A percentile compares a stretch with the other conserved stretches of the same genome.
Conservation (phyloP, 1,139 yeast species). For the Debaryomyces subglobosus region DNA sequence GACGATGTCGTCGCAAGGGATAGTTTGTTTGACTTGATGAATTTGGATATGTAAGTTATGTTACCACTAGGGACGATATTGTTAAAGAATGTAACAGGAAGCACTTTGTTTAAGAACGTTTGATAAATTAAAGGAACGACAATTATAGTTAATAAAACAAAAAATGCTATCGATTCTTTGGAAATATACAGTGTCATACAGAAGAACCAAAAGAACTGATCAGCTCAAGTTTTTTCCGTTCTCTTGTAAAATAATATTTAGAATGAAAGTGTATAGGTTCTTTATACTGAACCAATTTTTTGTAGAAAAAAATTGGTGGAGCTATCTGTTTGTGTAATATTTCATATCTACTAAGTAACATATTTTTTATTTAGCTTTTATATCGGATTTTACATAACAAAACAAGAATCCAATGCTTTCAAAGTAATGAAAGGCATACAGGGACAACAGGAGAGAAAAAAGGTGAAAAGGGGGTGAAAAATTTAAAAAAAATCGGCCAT, state of each 20-base stretch:
- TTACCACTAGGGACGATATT: slow-evolving; percentile 3
- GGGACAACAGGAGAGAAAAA: neutral
- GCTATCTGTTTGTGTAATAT: neutral
- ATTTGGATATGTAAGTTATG: neutral
- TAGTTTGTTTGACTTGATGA: slow-evolving; percentile 7
- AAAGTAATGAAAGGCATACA: neutral
- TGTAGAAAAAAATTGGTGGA: neutral
- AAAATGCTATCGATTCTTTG: slow-evolving; percentile 5
- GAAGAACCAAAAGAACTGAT: slow-evolving; percentile 2
- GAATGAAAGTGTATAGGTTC: neutral
- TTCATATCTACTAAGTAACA: neutral
- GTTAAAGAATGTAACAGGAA: slow-evolving; percentile 4
- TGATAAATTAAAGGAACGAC: slow-evolving; percentile 3
- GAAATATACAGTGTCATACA: slow-evolving; percentile 2
- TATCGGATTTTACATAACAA: neutral
- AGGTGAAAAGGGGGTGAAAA: neutral
- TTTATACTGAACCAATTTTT: neutral
- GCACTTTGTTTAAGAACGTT: slow-evolving; percentile 3
- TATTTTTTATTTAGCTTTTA: slow-evolving; percentile 1
- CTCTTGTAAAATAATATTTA: neutral
- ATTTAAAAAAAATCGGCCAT: neutral
- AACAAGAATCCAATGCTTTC: slow-evolving; percentile 1
- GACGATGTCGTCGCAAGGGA: slow-evolving; percentile 9
- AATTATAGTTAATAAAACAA: slow-evolving; percentile 3
- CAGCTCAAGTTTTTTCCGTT: neutral